Base-by-base conservation (phyloP, 495 filamentous ascomycete genomes). In the Penicillium lividum region DNA sequence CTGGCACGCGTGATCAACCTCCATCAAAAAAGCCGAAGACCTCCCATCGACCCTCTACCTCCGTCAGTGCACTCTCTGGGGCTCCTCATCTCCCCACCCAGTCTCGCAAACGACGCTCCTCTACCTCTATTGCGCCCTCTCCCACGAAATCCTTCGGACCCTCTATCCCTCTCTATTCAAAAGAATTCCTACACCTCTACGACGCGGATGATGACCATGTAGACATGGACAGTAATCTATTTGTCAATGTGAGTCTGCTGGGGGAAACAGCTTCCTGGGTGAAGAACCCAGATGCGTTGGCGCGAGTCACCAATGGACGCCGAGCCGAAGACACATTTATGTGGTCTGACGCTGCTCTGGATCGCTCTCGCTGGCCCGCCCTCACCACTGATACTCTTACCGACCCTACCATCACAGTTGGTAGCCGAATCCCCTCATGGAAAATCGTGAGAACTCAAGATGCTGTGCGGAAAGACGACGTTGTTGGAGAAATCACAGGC, bases 401-500 rank as follows among this genome's bases (percentile, higher is more conserved):
- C 15, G 77, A 82, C 53, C 43, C 70, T 4, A 68, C 51, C 16
- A 36, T 76, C 18, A 74, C 84, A 63, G 60, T 76, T 65, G 65
- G 79, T 59, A 67, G 80, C 60, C 64, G 63, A 56, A 57, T 78
- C 78, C 74, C 89, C 49, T 75, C 71, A n/a, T 93, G 88, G 86
- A 88, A 87, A 61, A 84, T 81, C 43, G 77, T 97, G 29, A 86
- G 80, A 16, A 86, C 86, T n/a, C 81, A 85, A 69, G 60, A 80
- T 70, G 58, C 72, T 22, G 82, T 92, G 18, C 79, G 75, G 5
- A 84, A 86, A 59, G 83, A 87, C 36, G 82, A 84, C 6, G 86
- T 88, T 22, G 84, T 98, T 53, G 89, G 93, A 22, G 91, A 98
- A 68, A 81, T 97, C 42, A 92, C 88, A 64, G 94, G 94, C 43